Evolutionary conservation across 495 filamentous ascomycete species (phyloP), one percentile per base, ranked within the genome.

Genomic region (Trichoderma reesei): DNA sequence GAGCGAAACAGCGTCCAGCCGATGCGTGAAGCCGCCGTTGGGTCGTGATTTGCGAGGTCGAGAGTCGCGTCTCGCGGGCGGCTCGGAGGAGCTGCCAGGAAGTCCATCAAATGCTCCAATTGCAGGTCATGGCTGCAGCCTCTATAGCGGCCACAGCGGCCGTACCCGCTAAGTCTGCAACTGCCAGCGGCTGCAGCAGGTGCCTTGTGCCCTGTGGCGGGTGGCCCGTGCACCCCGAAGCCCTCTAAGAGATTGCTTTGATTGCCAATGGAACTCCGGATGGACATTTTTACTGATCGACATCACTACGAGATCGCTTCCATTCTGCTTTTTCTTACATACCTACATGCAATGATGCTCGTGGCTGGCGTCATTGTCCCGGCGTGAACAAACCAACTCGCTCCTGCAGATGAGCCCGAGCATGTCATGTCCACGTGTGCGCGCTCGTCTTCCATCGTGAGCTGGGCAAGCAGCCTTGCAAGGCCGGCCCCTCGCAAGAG

Each of bases 391-490:
- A 33, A 18, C 31, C 51, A 26, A 8, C 18, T 10, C 11, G 26
- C 20, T 31, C 36, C n/a, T 38, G 36, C 59, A 39, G 14, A 61
- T 38, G 16, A 63, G 61, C 37, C n/a, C n/a, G n/a, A n/a, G n/a
- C n/a, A 63, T 63, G 61, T 63, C 31, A 63, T 63, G 61, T 63
- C 41, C 38, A 34, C 41, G 41, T 63, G 61, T 41, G 41, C 13
- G 61, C 61, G 61, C 5, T 34, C 59, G 16, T 34, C 39, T 36
- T 2, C 59, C 3, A 9, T 61, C 59, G 31, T 42, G 59, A 61
- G 59, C 59, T 34, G 20, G 51, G 51, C 20, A 14, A 56, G 51
- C 20, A 34, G 51, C 51, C 51, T 56, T 11, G 6, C 51, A 1
- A 56, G 51, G 51, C 51, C 34, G 18, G 51, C 51, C 51, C 51